Conservation (phyloP, 2,329 filamentous ascomycete species). For the Xylariaceae sp. region DNA sequence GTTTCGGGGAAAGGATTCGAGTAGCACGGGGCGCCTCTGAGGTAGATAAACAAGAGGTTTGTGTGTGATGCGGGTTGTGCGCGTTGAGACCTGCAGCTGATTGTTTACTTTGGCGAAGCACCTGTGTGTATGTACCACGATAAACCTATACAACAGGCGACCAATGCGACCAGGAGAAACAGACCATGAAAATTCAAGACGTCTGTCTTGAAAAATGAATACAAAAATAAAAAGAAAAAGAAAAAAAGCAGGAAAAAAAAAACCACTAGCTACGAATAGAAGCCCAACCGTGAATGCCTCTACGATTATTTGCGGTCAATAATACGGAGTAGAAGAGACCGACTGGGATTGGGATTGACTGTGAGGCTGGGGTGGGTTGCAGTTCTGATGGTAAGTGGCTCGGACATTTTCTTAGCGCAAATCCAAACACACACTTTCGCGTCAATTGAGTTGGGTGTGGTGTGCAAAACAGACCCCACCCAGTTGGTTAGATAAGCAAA, state of each 20-base stretch:
- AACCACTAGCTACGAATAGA: background rate
- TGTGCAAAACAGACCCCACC: background rate
- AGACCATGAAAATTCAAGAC: background rate
- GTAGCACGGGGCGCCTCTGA: constrained; percentile 13
- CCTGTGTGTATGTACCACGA: background rate
- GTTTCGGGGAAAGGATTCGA: background rate
- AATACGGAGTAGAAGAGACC: background rate
- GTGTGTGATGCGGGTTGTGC: constrained; percentile 17
- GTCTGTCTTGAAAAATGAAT: background rate
- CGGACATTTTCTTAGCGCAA: background rate
- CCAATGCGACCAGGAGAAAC: constrained; percentile 8
- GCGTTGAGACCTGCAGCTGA: constrained; percentile 26
- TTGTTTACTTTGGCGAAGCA: constrained; percentile 27
- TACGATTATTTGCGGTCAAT: background rate
- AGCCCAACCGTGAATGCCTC: background rate
- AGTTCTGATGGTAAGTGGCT: background rate
- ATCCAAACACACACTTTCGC: background rate
- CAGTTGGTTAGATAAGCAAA: too few species aligned
- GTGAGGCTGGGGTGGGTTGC: background rate
- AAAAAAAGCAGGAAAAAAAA: background rate
- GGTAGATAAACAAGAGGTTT: constrained; percentile 28
- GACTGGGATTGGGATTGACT: background rate
- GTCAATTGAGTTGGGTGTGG: background rate
- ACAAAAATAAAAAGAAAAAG: background rate
- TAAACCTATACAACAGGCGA: background rate